These are phyloP conservation scores for Fusarium caatingaense DNA, from an alignment of 2,329 filamentous ascomycete genomes.

Conservation along the genomic window DNA sequence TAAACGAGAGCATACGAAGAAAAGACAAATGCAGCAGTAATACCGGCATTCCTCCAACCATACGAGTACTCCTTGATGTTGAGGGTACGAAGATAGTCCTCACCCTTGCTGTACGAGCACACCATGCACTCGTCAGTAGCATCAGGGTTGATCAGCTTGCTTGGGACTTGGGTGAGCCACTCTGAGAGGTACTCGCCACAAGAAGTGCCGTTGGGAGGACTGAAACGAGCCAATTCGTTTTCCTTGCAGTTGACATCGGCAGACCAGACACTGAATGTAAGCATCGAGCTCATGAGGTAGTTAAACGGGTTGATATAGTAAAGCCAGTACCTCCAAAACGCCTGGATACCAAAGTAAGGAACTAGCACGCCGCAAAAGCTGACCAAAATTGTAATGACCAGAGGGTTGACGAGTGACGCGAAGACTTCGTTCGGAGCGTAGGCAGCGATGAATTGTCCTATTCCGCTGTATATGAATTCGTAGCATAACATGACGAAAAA, in stretches of 20 bases:
- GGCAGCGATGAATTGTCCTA: slow-evolving; percentile 72
- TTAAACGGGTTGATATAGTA: slow-evolving; percentile 72
- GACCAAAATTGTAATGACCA: slow-evolving; percentile 68
- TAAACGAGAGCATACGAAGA: slow-evolving; percentile 64
- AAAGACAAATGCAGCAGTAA: slow-evolving; percentile 66
- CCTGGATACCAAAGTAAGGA: slow-evolving; percentile 69
- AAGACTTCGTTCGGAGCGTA: slow-evolving; percentile 72
- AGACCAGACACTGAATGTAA: slow-evolving; percentile 64
- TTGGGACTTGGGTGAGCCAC: slow-evolving; percentile 59
- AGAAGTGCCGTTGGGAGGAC: slow-evolving; percentile 62
- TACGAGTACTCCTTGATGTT: slow-evolving; percentile 71
- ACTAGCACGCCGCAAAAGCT: slow-evolving; percentile 80
- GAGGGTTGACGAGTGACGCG: slow-evolving; percentile 67
- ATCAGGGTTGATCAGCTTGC: slow-evolving; percentile 70
- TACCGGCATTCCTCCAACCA: slow-evolving; percentile 74
- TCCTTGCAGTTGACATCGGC: slow-evolving; percentile 59
- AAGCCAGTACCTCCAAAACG: slow-evolving; percentile 77
- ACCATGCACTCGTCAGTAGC: slow-evolving; percentile 67
- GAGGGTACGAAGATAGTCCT: slow-evolving; percentile 69
- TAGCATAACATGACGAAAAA: slow-evolving; percentile 69
- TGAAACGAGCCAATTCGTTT: slow-evolving; percentile 63
- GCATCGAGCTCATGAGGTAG: slow-evolving; percentile 68
- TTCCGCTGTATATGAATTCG: slow-evolving; percentile 69
- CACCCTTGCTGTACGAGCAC: slow-evolving; percentile 68
- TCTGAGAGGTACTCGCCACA: slow-evolving; percentile 67